Evolutionary conservation across 164 flowering plant genomes (phyloP), one percentile per base, ranked within the genome.

Genomic region (Santalum album): DNA sequence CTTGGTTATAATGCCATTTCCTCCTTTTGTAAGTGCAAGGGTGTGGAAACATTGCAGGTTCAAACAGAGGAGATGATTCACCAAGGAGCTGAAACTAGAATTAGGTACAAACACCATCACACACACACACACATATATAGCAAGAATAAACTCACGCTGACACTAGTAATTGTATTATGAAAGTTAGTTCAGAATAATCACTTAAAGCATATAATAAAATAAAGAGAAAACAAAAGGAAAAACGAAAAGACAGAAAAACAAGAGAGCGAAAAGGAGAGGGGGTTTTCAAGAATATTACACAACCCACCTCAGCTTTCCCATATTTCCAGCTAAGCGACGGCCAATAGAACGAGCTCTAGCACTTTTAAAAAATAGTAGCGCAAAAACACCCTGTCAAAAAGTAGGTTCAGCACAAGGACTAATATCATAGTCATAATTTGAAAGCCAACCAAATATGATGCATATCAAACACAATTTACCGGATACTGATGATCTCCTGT

Each of bases 401-500:
- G 29, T 7, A 45, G 11, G 36, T 18, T 11, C 18, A 52, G 14
- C 39, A 25, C 12, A 20, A 39, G 39, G 47, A 54, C 23, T 29
- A 17, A 25, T 25, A 19, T 26, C 43, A 12, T 21, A 39, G 50
- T 49, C 9, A 47, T 4, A 32, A 42, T 18, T 19, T 2, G 19
- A 23, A 34, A 35, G 19, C 17, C 22, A 40, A 25, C 3, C n/a
- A 23, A 9, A 43, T 20, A 20, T 44, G 26, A 46, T 1, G 50
- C 34, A 61, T 17, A 25, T 36, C 12, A 29, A 16, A 17, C 35
- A 55, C 12, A 24, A 56, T 44, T 51, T 86, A 91, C 98, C 77
- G 90, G 96, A 75, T 84, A 88, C 47, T 82, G 87, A 59, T 87
- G 96, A 59, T 86, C 69, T 45, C 86, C 88, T 60, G 72, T 85